These are phyloP conservation scores for Prototheca cutis DNA, from an alignment of 163 green algal species.

Conservation along the genomic window DNA sequence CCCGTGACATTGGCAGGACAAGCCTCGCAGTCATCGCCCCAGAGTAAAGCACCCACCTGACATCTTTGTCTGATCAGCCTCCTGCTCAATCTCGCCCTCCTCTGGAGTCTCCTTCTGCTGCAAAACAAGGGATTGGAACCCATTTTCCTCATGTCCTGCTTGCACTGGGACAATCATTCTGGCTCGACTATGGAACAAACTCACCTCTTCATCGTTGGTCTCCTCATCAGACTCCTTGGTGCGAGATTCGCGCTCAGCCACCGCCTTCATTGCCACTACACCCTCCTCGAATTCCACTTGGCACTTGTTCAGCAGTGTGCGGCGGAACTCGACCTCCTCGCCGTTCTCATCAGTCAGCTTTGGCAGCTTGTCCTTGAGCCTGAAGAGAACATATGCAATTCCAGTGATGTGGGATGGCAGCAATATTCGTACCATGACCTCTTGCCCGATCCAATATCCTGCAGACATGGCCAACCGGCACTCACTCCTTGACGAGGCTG, in stretches of 20 bases:
- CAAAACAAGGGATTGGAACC: neutral
- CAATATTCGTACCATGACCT: too few relatives aligned
- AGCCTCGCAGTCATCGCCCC: too few relatives aligned
- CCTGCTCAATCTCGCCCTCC: conserved; percentile 50
- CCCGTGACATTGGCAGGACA: too few relatives aligned
- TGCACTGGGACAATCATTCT: too few relatives aligned
- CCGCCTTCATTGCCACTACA: conserved; percentile 53
- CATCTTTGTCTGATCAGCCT: too few relatives aligned
- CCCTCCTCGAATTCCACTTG: conserved; percentile 83
- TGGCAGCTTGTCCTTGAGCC: conserved; percentile 41
- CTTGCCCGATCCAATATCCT: too few relatives aligned
- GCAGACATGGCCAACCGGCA: neutral
- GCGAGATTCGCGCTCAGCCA: conserved; percentile 46
- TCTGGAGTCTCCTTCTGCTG: conserved; percentile 15
- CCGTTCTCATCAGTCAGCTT: conserved; percentile 34
- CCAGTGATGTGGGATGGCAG: too few relatives aligned
- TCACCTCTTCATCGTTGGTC: too few relatives aligned
- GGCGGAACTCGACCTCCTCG: conserved; percentile 57
- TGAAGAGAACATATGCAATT: conserved; percentile 1
- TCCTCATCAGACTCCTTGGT: conserved; percentile 9
- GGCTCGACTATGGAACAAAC: too few relatives aligned
- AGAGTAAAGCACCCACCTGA: too few relatives aligned
- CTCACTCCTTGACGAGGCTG: conserved; percentile 41
- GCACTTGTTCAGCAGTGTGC: conserved; percentile 86
- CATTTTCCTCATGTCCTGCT: too few relatives aligned